Evolutionary conservation across 1,139 yeast species (phyloP).

Genomic region (Magnusiomyces tetraspermus): DNA sequence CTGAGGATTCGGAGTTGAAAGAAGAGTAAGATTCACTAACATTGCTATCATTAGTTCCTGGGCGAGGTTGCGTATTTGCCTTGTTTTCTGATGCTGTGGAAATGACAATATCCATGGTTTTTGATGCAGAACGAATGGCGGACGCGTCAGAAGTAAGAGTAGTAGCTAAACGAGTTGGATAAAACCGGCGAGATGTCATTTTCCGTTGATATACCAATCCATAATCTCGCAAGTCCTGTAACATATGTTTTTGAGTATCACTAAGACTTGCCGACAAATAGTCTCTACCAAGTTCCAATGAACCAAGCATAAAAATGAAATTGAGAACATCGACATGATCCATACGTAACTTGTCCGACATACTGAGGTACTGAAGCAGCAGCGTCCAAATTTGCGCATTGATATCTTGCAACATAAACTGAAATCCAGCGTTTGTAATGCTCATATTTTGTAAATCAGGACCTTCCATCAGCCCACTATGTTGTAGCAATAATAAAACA

Average conservation of each 20-base stretch:
- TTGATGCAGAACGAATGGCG: constrained; percentile 26
- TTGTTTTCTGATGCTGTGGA: constrained; percentile 20
- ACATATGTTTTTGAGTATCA: constrained; percentile 75
- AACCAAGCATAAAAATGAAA: constrained; percentile 86
- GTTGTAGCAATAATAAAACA: constrained; percentile 36
- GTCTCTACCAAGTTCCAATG: constrained; percentile 81
- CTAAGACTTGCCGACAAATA: constrained; percentile 65
- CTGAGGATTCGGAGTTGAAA: constrained; percentile 32
- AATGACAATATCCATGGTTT: constrained; percentile 24
- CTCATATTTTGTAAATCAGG: constrained; percentile 39
- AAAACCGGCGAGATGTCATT: constrained; percentile 55
- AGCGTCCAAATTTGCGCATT: constrained; percentile 95
- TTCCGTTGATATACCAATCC: constrained; percentile 79
- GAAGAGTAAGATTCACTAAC: constrained; percentile 11
- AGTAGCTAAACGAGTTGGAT: constrained; percentile 87
- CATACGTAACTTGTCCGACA: constrained; percentile 79
- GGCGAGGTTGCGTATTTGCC: not conserved
- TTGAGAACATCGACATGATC: constrained; percentile 94
- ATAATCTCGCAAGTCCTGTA: constrained; percentile 82
- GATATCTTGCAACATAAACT: constrained; percentile 81
- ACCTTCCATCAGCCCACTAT: constrained; percentile 80
- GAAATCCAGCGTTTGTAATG: constrained; percentile 89
- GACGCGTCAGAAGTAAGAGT: constrained; percentile 73
- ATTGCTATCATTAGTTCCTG: constrained; percentile 12
- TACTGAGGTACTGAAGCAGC: constrained; percentile 71